Conservation (phyloP, 1,284 basidiomycete genomes). For the Sporisorium sorghi region DNA sequence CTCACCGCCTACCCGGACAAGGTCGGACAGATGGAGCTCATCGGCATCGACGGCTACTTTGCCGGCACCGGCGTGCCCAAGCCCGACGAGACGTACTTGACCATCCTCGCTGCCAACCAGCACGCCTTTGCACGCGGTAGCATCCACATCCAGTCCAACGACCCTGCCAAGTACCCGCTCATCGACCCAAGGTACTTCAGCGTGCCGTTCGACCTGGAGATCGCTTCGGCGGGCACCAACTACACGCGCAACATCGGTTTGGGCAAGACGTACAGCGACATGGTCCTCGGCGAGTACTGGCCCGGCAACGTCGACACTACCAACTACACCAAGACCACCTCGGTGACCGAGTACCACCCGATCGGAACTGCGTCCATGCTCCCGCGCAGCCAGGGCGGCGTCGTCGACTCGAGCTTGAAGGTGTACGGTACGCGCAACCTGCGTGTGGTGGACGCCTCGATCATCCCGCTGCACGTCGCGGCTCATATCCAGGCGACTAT, state of each 20-base stretch:
- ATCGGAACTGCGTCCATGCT: slow-evolving; percentile 77
- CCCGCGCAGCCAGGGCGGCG: slow-evolving; percentile 75
- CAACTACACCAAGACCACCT: slow-evolving; percentile 66
- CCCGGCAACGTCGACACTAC: slow-evolving; percentile 59
- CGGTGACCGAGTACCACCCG: slow-evolving; percentile 71
- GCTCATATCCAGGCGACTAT: slow-evolving; percentile 74
- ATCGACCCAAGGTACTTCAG: slow-evolving; percentile 76
- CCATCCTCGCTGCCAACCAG: slow-evolving; percentile 72
- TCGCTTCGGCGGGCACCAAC: slow-evolving; percentile 56
- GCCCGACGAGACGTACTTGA: slow-evolving; percentile 58
- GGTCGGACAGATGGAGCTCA: slow-evolving; percentile 64
- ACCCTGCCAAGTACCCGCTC: slow-evolving; percentile 74
- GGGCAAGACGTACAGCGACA: slow-evolving; percentile 46
- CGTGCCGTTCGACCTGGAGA: slow-evolving; percentile 54
- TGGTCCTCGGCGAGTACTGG: slow-evolving; percentile 53
- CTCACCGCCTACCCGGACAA: slow-evolving; percentile 48
- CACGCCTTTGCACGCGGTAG: slow-evolving; percentile 74
- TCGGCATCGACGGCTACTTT: slow-evolving; percentile 65
- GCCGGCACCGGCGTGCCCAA: slow-evolving; percentile 56
- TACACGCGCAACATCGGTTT: slow-evolving; percentile 59
- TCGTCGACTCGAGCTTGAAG: slow-evolving; percentile 76
- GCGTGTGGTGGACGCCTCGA: slow-evolving; percentile 70
- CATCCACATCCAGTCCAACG: slow-evolving; percentile 73
- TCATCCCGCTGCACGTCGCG: slow-evolving; percentile 64
- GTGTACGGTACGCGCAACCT: slow-evolving; percentile 79